phyloP scores from a whole-genome alignment of 306 rosid species.

The Sophora flavescens region DNA sequence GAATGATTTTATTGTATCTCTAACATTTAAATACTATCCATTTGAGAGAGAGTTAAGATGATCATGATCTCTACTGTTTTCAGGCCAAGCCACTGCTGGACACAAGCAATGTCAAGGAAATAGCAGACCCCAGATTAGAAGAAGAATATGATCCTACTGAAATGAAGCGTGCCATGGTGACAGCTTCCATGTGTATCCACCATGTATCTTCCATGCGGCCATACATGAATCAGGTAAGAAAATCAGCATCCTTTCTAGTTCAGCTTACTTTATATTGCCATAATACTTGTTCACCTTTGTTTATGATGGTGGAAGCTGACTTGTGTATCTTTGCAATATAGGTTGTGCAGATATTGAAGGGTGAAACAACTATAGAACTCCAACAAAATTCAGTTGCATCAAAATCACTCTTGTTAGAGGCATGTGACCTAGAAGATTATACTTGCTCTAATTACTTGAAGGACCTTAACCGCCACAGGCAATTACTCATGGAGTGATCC shows the following conservation, averaged over 20 bases:
- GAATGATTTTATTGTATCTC: background rate
- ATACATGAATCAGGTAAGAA: constrained; percentile 71
- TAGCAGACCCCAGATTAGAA: constrained; percentile 78
- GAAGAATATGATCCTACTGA: constrained; percentile 64
- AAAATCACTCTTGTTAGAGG: constrained; percentile 64
- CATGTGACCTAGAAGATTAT: constrained; percentile 86
- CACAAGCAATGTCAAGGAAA: constrained; percentile 56
- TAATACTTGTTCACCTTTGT: background rate
- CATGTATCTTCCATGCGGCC: constrained; percentile 78
- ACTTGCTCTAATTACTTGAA: constrained; percentile 82
- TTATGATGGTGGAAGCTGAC: constrained; percentile 5
- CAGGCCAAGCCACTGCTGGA: constrained; percentile 93
- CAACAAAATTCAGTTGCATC: constrained; percentile 44
- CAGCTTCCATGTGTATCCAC: constrained; percentile 85
- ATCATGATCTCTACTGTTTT: background rate
- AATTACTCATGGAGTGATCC: constrained; percentile 77
- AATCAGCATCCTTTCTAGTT: background rate
- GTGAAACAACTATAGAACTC: constrained; percentile 58
- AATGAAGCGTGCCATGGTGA: constrained; percentile 68
- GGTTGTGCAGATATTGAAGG: constrained; percentile 73
- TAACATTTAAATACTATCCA: background rate
- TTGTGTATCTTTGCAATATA: constrained; percentile 27
- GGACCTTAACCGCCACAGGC: constrained; percentile 86
- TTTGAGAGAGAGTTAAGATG: constrained; percentile 31
- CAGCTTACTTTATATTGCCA: background rate